Evolutionary conservation across 306 rosid genomes (phyloP).

Genomic region (Biancaea sappan): DNA sequence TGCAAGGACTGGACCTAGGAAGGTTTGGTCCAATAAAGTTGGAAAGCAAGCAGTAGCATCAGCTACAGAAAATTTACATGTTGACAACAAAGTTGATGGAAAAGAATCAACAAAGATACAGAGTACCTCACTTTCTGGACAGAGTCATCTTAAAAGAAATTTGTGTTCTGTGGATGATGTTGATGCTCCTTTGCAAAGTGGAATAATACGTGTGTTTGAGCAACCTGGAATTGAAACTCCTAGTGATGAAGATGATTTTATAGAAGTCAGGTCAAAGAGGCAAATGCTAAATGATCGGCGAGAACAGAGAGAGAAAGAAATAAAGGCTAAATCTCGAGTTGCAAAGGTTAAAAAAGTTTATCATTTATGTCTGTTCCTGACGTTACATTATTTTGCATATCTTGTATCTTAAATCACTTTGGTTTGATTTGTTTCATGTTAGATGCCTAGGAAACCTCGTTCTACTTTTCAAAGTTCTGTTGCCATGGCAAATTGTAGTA

Average conservation of each 20-base stretch:
- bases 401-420: constrained; percentile 22
- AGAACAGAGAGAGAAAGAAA: constrained; percentile 88
- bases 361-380: constrained; percentile 21
- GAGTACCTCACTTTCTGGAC: constrained; percentile 55
- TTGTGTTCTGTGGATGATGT: constrained; percentile 76
- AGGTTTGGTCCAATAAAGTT: constrained; percentile 44
- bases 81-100: constrained; percentile 59
- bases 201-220: constrained; percentile 86
- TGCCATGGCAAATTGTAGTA: constrained; percentile 49
- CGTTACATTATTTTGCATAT: constrained; percentile 15
- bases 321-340: constrained; percentile 78
- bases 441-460: constrained; percentile 68
- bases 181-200: constrained; percentile 89
- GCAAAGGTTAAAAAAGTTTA: constrained; percentile 61
- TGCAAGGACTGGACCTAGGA: constrained; percentile 64
- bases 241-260: constrained; percentile 95
- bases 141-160: constrained; percentile 74
- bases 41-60: constrained; percentile 56
- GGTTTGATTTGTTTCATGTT: constrained; percentile 26
- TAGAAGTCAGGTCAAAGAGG: constrained; percentile 96
- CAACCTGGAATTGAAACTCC: constrained; percentile 99
- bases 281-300: constrained; percentile 96
- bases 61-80: no score
- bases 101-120: constrained; percentile 58
- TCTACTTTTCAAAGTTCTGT: constrained; percentile 46